These are phyloP conservation scores for Gossypium gossypioides DNA, from an alignment of 441 rosid species.

Conservation along the genomic window DNA sequence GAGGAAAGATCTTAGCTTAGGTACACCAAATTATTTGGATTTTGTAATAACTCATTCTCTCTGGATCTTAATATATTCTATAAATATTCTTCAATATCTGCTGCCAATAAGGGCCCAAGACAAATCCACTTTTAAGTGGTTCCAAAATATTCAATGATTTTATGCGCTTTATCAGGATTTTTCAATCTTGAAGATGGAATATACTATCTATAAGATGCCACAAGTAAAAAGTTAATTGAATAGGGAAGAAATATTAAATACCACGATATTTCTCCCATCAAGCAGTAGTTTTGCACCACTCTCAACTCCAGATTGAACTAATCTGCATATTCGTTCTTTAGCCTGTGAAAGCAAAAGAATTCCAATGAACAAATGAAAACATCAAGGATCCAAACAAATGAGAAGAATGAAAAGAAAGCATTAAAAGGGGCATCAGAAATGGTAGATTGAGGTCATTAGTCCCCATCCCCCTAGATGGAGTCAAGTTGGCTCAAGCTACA, in stretches of 20 bases:
- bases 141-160: background rate
- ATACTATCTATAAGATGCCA: background rate
- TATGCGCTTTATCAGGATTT: background rate
- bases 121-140: background rate
- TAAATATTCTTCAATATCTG: background rate
- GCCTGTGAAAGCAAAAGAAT: constrained; percentile 43
- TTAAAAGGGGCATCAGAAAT: background rate
- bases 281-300: constrained; percentile 71
- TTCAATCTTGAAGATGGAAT: background rate
- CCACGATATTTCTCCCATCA: constrained; percentile 81
- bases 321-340: constrained; percentile 61
- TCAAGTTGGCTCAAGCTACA: background rate
- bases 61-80: background rate
- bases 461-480: background rate
- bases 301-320: constrained; percentile 69
- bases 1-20: background rate
- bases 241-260: constrained; percentile 16
- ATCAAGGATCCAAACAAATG: background rate
- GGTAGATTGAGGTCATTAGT: background rate
- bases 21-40: background rate
- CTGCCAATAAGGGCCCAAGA: background rate
- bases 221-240: background rate
- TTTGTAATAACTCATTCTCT: background rate
- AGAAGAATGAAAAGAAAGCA: background rate
- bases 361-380: background rate